Percentiles rank a stretch among this genome's conserved stretches.
These are phyloP conservation scores for Xylaria telfairii DNA, from an alignment of 495 filamentous ascomycete species.

Conservation along the genomic window DNA sequence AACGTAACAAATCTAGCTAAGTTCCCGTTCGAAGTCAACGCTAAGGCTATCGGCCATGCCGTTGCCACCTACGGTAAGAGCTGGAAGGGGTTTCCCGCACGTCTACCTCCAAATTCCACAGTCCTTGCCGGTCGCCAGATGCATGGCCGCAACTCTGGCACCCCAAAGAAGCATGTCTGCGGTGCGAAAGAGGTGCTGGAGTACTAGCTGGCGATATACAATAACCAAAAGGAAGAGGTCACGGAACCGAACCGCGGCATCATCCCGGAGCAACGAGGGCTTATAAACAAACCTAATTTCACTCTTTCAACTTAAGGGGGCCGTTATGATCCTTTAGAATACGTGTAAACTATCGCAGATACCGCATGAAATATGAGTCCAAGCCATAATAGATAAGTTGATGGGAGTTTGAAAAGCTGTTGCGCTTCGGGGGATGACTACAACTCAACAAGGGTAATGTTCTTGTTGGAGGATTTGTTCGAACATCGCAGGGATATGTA, in stretches of 20 bases:
- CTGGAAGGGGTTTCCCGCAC: constrained; percentile 45
- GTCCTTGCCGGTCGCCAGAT: not conserved
- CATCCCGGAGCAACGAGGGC: no score
- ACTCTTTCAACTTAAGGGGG: no score
- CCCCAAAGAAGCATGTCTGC: not conserved
- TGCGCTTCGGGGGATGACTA: not conserved
- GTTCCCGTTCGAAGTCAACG: constrained; percentile 65
- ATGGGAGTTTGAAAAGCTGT: not conserved
- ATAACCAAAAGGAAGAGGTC: not conserved
- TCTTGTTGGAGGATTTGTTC: no score
- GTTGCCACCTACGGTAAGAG: constrained; percentile 67
- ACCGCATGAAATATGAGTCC: no score
- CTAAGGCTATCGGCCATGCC: constrained; percentile 65
- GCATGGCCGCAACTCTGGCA: not conserved
- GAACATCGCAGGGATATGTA: not conserved
- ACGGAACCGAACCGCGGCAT: no score
- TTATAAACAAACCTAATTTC: no score
- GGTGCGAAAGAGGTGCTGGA: not conserved
- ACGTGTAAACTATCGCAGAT: no score
- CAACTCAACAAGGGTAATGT: not conserved
- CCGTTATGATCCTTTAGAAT: no score
- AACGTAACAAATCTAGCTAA: constrained; percentile 63
- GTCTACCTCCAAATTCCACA: constrained; percentile 14
- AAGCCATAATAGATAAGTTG: no score
- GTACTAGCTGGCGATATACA: not conserved